Percentiles rank a stretch among this genome's conserved stretches.
These are phyloP conservation scores for Gracilaria gracilis DNA, from an alignment of 23 red algal genomes.

Conservation along the genomic window DNA sequence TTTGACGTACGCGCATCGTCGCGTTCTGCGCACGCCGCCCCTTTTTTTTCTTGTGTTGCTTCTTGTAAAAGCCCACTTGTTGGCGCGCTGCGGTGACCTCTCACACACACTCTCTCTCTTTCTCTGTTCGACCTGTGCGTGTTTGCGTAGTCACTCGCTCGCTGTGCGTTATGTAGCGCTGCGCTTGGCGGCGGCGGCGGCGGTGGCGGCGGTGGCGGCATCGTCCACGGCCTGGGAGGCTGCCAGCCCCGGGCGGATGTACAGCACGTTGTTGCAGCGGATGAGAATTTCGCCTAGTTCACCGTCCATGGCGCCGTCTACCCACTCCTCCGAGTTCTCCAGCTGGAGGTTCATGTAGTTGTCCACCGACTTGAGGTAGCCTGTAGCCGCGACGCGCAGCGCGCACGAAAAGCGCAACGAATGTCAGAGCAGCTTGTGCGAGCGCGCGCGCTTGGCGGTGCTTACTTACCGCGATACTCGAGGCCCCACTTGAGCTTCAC, in stretches of 20 bases:
- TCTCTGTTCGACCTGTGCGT: not conserved
- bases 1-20: not conserved
- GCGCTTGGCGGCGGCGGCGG: not conserved
- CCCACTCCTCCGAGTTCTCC: conserved; percentile 85
- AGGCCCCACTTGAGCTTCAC: conserved; percentile 99
- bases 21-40: not conserved
- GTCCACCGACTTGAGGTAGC: conserved; percentile 85
- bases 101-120: too few relatives aligned
- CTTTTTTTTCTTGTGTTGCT: too few relatives aligned
- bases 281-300: conserved; percentile 95
- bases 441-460: not conserved
- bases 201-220: not conserved
- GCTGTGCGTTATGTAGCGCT: not conserved
- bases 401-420: not conserved
- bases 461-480: conserved; percentile 84
- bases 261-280: conserved; percentile 96
- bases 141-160: too few relatives aligned
- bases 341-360: conserved; percentile 97
- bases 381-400: too few relatives aligned
- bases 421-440: not conserved
- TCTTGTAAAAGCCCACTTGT: too few relatives aligned
- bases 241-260: conserved; percentile 76
- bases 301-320: conserved; percentile 80
- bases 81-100: too few relatives aligned
- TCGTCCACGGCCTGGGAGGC: not conserved